Evolutionary conservation across 192 early-diverging fungal species (phyloP).

Genomic region (Cetraspora pellucida): DNA sequence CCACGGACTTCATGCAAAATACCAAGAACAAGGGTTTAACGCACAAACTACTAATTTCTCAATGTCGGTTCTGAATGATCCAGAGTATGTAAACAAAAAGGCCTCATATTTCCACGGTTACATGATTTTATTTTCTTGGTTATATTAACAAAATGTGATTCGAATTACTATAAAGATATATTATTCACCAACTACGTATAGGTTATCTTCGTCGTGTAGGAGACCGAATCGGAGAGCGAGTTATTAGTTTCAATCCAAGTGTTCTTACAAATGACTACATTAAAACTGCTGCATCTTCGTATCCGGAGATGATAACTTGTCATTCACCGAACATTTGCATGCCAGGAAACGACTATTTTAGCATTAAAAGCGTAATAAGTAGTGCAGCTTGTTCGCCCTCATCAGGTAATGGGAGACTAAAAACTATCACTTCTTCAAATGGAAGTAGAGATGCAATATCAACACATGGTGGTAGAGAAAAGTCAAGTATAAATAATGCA

Average conservation of each 20-base stretch:
- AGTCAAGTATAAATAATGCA: constrained; percentile 36
- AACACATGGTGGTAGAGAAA: background rate
- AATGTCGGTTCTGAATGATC: constrained; percentile 36
- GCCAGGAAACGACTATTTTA: constrained; percentile 23
- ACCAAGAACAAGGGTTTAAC: background rate
- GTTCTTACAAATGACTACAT: constrained; percentile 65
- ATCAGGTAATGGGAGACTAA: background rate
- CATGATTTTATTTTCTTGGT: background rate
- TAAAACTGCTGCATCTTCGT: constrained; percentile 56
- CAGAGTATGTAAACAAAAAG: constrained; percentile 22
- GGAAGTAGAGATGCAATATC: background rate
- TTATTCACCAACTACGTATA: constrained; percentile 77
- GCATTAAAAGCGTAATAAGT: background rate
- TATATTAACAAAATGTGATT: background rate
- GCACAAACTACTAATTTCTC: constrained; percentile 19
- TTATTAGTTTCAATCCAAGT: constrained; percentile 66
- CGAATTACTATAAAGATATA: constrained; percentile 42
- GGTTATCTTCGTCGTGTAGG: constrained; percentile 69
- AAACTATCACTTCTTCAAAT: constrained; percentile 1
- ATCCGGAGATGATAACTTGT: constrained; percentile 62
- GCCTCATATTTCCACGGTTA: background rate
- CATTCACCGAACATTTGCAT: constrained; percentile 52
- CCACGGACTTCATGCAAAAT: background rate
- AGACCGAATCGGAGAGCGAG: constrained; percentile 71
- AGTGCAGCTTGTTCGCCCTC: constrained; percentile 16